Evolutionary conservation across 805 yeast species (phyloP), one percentile per base, ranked within the genome.

Genomic region (Saccharomycopsis babjevae): DNA sequence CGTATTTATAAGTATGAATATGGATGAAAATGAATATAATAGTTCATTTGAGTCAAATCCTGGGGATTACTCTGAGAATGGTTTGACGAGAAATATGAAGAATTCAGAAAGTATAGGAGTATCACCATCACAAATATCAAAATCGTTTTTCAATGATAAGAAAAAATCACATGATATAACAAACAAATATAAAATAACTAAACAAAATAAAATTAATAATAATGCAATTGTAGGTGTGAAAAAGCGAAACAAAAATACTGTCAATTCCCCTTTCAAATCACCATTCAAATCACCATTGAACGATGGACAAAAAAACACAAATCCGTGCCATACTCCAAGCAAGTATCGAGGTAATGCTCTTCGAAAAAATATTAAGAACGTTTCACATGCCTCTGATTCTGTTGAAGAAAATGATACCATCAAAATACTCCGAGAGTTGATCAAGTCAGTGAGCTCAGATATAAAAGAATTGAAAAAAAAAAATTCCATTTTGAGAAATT

Each of bases 211-310:
- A 5, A 22, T 22, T 25, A 46, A 16, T 13, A 46, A 3, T 22
- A 22, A 5, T 10, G 28, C 16, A 13, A 18, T 22, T 10, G 22
- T 38, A 3, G 22, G 28, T 18, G 30, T 16, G 46, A 54, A 38
- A 36, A 18, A 36, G 6, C 22, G 28, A 36, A 15, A 34, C 32
- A n/a, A n/a, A 8, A 8, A 5, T 20, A n/a, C 32, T 38, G 32
- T 34, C 46, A 56, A 56, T 13, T 42, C 50, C 3, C 59, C 54
- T 20, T 62, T 62, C 46, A 62, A 59, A 39, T 59, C 62, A 1
- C 64, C 64, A 5, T 57, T 62, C 18, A 42, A 57, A 28, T 59
- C 50, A 5, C 57, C 57, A 20, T 52, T 52, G 22, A 30, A 28
- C 18, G 28, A 18, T 30, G 28, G 18, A 15, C 16, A 18, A 6